Evolutionary conservation across 371 early-diverging fungal genomes (phyloP).

Genomic region (Catenaria anguillulae): DNA sequence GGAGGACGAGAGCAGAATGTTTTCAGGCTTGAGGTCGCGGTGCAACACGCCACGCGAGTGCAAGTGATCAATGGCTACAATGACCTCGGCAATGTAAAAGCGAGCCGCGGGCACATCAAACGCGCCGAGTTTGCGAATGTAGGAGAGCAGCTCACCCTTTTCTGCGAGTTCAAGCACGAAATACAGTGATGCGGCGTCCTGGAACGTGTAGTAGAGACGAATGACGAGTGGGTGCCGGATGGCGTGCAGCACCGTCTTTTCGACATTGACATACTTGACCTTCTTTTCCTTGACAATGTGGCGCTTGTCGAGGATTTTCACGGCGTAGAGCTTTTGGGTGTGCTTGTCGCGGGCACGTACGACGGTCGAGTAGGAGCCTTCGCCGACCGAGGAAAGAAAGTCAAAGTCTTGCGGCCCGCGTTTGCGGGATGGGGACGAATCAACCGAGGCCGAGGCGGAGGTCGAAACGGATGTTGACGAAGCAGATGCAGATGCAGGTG

Average conservation of each 20-base stretch:
- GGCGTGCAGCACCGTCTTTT: conserved; percentile 73
- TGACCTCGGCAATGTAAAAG: conserved; percentile 81
- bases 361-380: conserved; percentile 91
- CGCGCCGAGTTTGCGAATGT: conserved; percentile 46
- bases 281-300: conserved; percentile 86
- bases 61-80: conserved; percentile 67
- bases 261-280: conserved; percentile 80
- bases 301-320: conserved; percentile 85
- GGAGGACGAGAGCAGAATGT: conserved; percentile 60
- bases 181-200: conserved; percentile 74
- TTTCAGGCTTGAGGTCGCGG: conserved; percentile 62
- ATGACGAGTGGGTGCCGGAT: conserved; percentile 73
- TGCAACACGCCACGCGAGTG: conserved; percentile 28
- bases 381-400: conserved; percentile 72
- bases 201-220: conserved; percentile 82
- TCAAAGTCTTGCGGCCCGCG: conserved; percentile 47
- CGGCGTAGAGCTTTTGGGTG: conserved; percentile 58
- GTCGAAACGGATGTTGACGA: no score
- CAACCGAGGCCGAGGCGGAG: no score
- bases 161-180: conserved; percentile 77
- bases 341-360: conserved; percentile 49
- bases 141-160: conserved; percentile 79
- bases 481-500: no score
- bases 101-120: conserved; percentile 49
- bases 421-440: no score